Percentiles rank a stretch among this genome's conserved stretches.
phyloP scores from a whole-genome alignment of 345 rosid species.

The Syzygium grande region DNA sequence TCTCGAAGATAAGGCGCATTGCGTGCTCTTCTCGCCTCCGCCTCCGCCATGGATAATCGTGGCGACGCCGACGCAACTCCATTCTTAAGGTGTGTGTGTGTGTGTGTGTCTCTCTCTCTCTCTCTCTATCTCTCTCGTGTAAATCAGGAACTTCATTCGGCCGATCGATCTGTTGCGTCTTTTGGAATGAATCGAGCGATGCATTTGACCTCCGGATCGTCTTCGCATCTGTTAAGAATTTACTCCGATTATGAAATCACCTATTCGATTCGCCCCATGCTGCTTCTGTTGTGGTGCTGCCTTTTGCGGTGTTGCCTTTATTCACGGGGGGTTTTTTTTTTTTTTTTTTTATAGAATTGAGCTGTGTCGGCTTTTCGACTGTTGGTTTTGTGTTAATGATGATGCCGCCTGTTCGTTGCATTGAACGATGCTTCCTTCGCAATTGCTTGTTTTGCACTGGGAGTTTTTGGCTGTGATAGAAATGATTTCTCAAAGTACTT shows the following conservation, averaged over 20 bases:
- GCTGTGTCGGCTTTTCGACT: not conserved
- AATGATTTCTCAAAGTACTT: not conserved
- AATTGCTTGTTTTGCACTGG: not conserved
- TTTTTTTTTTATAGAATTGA: not conserved
- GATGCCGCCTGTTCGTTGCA: not conserved
- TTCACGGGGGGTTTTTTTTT: not conserved
- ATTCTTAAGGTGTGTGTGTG: slow-evolving; percentile 14
- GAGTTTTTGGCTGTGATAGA: not conserved
- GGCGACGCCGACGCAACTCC: slow-evolving; percentile 14
- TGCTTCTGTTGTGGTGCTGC: not conserved
- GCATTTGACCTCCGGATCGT: not conserved
- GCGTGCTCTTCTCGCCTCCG: not conserved
- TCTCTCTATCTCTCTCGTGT: not conserved
- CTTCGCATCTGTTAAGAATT: not conserved
- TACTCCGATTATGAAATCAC: not conserved
- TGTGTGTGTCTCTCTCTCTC: not conserved
- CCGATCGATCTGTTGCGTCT: not conserved
- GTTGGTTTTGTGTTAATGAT: not conserved
- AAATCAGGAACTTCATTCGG: not conserved
- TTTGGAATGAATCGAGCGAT: not conserved
- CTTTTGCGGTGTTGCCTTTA: not conserved
- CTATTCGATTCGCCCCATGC: not conserved
- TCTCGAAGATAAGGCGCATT: not conserved
- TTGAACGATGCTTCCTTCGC: not conserved
- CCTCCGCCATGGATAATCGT: slow-evolving; percentile 23